Evolutionary conservation across 768 basidiomycete species (phyloP), one percentile per base, ranked within the genome.

Genomic region (Tubosaeta sp.): DNA sequence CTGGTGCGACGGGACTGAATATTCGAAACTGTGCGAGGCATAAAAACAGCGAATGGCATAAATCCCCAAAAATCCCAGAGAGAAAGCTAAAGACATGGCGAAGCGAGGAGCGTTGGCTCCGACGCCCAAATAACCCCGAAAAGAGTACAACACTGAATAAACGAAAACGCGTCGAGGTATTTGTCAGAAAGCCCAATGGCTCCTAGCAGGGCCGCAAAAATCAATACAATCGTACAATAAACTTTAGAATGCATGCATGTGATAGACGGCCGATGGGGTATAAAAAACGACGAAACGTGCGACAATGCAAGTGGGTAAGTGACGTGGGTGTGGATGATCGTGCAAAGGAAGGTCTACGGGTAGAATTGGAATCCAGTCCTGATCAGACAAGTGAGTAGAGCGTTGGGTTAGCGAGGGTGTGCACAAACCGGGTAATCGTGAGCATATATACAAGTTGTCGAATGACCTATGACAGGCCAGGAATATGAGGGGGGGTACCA

Each of bases 321-420:
- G 62, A 55, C 38, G 44, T 46, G 48, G 44, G 39, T 51, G 51
- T 52, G 49, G 24, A 19, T 48, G 54, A 44, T 49, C 31, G 40
- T 40, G 36, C n/a, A n/a, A 65, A 60, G 25, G 55, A 65, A 54
- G 14, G 60, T 57, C 46, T 27, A 57, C 39, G 38, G 3, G 19
- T 54, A 56, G 6, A 49, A 42, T 40, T 14, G 43, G 63, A 49
- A 58, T 14, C 63, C 56, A 56, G 63, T 65, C 63, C 63, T 65
- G 38, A 21, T 24, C n/a, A 24, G 3, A 3, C 6, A 16, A n/a
- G 14, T 58, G 18, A 62, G 49, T 4, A 22, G 6, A 18, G 30
- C 10, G 19, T 14, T 32, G 22, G 11, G 25, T 32, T 21, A 18
- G 14, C 6, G 18, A 12, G 3, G 27, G 41, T n/a, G 36, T n/a